These are phyloP conservation scores for Acacia acuminata DNA, from an alignment of 306 rosid genomes.

Conservation along the genomic window DNA sequence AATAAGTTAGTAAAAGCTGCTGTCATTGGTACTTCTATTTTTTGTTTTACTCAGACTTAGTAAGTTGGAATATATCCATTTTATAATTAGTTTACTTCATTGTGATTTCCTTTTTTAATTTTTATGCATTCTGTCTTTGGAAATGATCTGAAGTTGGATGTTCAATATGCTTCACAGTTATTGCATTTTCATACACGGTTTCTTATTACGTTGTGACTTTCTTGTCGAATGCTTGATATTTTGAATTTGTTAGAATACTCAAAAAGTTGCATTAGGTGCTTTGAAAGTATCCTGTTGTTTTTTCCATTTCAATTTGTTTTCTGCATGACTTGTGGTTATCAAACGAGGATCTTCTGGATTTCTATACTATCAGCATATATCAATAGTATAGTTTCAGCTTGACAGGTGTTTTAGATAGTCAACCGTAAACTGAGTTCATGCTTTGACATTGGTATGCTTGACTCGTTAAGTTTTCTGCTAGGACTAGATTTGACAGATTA, in stretches of 20 bases:
- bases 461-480: not conserved
- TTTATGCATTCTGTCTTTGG: not conserved
- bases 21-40: not conserved
- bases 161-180: not conserved
- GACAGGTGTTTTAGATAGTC: not conserved
- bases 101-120: not conserved
- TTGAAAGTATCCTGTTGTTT: not conserved
- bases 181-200: not conserved
- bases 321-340: not conserved
- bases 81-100: not conserved
- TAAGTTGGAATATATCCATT: not conserved
- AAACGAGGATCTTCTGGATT: not conserved
- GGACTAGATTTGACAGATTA: not conserved
- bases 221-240: not conserved
- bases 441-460: not conserved
- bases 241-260: not conserved
- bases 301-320: constrained; percentile 17
- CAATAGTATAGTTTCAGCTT: not conserved
- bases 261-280: not conserved
- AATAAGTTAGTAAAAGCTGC: not conserved
- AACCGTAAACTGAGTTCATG: not conserved
- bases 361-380: not conserved
- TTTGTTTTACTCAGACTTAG: not conserved
- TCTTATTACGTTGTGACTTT: not conserved
- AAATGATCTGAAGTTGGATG: constrained; percentile 8